phyloP scores from a whole-genome alignment of 2,329 filamentous ascomycete genomes.

The Fusarium euwallaceae region DNA sequence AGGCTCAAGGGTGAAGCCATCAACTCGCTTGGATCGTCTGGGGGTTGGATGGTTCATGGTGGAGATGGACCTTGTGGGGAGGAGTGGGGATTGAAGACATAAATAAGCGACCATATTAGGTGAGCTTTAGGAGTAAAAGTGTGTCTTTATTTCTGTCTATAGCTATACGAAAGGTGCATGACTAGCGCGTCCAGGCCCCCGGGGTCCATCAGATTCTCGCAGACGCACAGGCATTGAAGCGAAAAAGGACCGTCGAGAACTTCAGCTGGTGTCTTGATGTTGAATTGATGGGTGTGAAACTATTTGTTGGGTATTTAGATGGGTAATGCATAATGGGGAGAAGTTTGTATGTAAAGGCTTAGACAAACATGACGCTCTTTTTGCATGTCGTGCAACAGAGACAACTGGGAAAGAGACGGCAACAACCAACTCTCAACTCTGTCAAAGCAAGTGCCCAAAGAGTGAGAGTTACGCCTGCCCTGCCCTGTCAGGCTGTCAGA shows the following conservation, averaged over 20 bases:
- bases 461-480: neutral
- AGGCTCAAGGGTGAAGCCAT: conserved; percentile 32
- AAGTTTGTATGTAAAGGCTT: neutral
- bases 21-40: conserved; percentile 23
- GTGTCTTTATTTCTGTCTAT: neutral
- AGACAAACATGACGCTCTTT: conserved; percentile 1
- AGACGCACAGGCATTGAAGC: neutral
- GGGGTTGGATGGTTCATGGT: conserved; percentile 8
- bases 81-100: neutral
- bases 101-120: neutral
- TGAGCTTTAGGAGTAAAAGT: accelerated
- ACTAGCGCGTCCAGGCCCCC: conserved; percentile 8
- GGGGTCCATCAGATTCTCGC: conserved; percentile 6
- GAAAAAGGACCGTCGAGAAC: neutral
- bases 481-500: conserved; percentile 13
- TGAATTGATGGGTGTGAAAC: neutral
- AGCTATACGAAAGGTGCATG: conserved; percentile 41
- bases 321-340: neutral
- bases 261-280: neutral
- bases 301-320: neutral
- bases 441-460: neutral
- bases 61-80: conserved; percentile 7
- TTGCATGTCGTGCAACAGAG: neutral
- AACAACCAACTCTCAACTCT: no score
- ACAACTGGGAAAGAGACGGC: neutral